phyloP scores from a whole-genome alignment of 768 basidiomycete genomes.

The Auriscalpium microsporum region DNA sequence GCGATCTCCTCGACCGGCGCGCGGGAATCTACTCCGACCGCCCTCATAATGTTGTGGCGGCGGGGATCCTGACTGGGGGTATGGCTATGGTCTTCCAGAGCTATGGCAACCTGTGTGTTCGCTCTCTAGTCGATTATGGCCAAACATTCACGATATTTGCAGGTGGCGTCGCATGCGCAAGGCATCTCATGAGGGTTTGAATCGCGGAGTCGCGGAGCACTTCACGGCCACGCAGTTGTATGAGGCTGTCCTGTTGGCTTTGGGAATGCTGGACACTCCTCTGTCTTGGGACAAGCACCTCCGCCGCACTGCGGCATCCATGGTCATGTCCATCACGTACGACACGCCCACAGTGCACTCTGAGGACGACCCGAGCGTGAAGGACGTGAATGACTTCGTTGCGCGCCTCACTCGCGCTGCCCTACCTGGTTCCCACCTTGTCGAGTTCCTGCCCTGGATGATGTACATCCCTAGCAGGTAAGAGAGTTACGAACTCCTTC shows the following conservation, averaged over 20 bases:
- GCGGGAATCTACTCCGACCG: conserved; percentile 2
- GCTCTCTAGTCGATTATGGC: background rate
- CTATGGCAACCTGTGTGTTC: background rate
- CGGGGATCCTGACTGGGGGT: background rate
- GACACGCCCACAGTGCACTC: background rate
- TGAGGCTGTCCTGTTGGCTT: background rate
- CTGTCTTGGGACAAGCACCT: background rate
- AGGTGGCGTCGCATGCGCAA: conserved; percentile 1
- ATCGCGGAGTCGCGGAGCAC: background rate
- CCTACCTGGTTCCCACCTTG: conserved; percentile 1
- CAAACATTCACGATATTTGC: background rate
- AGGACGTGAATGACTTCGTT: background rate
- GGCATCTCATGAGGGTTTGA: background rate
- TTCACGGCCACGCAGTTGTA: background rate
- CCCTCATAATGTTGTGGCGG: background rate
- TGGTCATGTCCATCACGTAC: background rate
- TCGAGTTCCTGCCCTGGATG: conserved; percentile 6
- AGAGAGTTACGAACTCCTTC: background rate
- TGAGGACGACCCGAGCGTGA: background rate
- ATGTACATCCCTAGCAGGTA: conserved; percentile 3
- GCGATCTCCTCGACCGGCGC: conserved; percentile 2
- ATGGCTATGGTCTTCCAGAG: background rate
- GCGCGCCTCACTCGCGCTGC: background rate
- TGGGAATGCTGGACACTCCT: background rate
- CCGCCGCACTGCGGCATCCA: background rate